phyloP scores from a whole-genome alignment of 768 basidiomycete genomes.

The Mycena galopus region DNA sequence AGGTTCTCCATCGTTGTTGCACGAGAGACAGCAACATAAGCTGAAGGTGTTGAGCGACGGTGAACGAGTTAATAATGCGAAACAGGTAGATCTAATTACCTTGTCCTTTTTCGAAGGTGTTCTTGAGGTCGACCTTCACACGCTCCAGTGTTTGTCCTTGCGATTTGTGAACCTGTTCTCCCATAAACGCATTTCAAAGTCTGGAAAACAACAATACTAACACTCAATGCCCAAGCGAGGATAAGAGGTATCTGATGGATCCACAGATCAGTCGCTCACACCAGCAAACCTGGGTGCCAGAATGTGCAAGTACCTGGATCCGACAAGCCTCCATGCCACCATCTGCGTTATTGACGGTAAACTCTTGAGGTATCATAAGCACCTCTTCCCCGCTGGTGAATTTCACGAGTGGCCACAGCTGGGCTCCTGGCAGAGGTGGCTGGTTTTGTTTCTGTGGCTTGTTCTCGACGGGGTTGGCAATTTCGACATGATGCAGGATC shows the following conservation, averaged over 20 bases:
- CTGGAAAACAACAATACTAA: slow-evolving; percentile 52
- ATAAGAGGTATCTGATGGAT: slow-evolving; percentile 73
- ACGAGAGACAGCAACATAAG: slow-evolving; percentile 80
- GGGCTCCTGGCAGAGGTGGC: slow-evolving; percentile 17
- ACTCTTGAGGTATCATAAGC: slow-evolving; percentile 68
- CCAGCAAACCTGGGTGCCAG: no score
- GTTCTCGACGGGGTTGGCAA: slow-evolving; percentile 52
- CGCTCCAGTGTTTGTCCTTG: slow-evolving; percentile 92
- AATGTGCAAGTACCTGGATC: slow-evolving; percentile 59
- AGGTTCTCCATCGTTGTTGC: slow-evolving; percentile 76
- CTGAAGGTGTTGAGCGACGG: slow-evolving; percentile 47
- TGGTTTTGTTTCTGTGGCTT: slow-evolving; percentile 13
- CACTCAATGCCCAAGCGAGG: slow-evolving; percentile 89
- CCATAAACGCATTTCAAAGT: not conserved
- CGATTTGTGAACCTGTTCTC: slow-evolving; percentile 65
- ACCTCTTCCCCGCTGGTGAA: slow-evolving; percentile 64
- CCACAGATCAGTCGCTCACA: not conserved
- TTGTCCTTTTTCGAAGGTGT: slow-evolving; percentile 87
- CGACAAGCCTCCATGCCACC: slow-evolving; percentile 72
- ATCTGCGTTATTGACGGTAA: slow-evolving; percentile 72
- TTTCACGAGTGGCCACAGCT: slow-evolving; percentile 69
- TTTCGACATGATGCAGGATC: slow-evolving; percentile 52
- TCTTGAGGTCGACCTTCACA: slow-evolving; percentile 82
- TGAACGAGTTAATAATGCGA: not conserved
- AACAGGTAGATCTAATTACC: slow-evolving; percentile 53